These are phyloP conservation scores for Cyclaneusma minus DNA, from an alignment of 2,329 filamentous ascomycete genomes.

Conservation along the genomic window DNA sequence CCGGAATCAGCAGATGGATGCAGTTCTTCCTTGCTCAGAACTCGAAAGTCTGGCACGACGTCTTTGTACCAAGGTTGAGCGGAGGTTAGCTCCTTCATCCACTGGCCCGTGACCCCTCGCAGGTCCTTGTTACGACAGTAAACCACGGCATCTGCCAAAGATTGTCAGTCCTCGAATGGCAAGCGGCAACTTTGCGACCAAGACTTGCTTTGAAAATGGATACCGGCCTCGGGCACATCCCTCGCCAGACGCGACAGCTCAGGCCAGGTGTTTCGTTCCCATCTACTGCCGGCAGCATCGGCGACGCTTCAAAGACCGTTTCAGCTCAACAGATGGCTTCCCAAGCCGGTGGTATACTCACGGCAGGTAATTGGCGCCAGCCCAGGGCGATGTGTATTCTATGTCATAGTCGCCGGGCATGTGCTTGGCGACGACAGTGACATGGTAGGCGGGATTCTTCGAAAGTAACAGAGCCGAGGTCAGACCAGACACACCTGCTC, in stretches of 20 bases:
- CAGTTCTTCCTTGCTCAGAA: conserved; percentile 41
- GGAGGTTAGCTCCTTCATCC: conserved; percentile 50
- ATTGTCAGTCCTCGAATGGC: not conserved
- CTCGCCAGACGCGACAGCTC: conserved; percentile 42
- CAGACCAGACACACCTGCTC: conserved; percentile 49
- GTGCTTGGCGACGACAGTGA: conserved; percentile 70
- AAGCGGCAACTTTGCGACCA: not conserved
- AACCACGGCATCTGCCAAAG: conserved; percentile 27
- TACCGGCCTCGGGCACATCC: conserved; percentile 59
- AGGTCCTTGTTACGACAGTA: conserved; percentile 48
- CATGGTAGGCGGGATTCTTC: conserved; percentile 32
- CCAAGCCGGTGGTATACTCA: conserved; percentile 25
- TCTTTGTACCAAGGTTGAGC: conserved; percentile 60
- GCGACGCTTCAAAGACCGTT: conserved; percentile 25
- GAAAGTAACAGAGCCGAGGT: conserved; percentile 49
- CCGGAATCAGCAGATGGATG: conserved; percentile 53
- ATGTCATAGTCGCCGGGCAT: conserved; percentile 91
- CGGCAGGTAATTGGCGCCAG: conserved; percentile 69
- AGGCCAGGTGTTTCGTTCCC: conserved; percentile 50
- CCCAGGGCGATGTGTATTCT: conserved; percentile 83
- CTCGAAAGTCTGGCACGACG: conserved; percentile 55
- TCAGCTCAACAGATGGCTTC: conserved; percentile 4
- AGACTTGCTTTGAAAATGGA: conserved; percentile 56
- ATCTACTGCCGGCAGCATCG: conserved; percentile 26
- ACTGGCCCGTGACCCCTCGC: conserved; percentile 27